These are phyloP conservation scores for Claviceps maximensis DNA, from an alignment of 2,329 filamentous ascomycete genomes.

Conservation along the genomic window DNA sequence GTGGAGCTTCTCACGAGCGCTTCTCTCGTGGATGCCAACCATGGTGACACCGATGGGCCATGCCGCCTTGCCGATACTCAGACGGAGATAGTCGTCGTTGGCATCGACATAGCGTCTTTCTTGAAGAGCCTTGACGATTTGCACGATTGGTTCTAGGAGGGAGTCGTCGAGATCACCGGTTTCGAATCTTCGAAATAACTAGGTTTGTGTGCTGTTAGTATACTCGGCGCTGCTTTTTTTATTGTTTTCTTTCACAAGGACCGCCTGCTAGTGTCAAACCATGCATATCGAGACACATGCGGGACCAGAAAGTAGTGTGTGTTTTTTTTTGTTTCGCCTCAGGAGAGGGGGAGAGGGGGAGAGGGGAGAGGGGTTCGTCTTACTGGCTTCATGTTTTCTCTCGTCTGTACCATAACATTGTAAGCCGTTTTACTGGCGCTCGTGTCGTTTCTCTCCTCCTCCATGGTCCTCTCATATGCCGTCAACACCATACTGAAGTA, in stretches of 20 bases:
- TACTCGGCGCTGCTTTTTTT: not conserved
- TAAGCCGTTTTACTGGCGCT: conserved; percentile 71
- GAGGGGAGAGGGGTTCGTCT: conserved; percentile 10
- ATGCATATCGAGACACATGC: not conserved
- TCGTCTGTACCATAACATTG: conserved; percentile 73
- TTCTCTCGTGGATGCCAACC: conserved; percentile 98
- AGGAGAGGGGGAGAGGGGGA: no score
- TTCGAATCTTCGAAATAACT: conserved; percentile 81
- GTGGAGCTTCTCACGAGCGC: conserved; percentile 88
- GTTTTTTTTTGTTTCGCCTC: no score
- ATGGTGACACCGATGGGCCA: conserved; percentile 99
- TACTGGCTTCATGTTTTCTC: conserved; percentile 72
- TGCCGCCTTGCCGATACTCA: conserved; percentile 92
- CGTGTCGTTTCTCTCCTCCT: conserved; percentile 48
- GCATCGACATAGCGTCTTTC: conserved; percentile 87
- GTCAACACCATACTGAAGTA: conserved; percentile 94
- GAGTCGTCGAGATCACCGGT: conserved; percentile 64
- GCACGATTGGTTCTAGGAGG: conserved; percentile 69
- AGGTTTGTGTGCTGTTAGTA: not conserved
- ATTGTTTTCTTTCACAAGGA: not conserved
- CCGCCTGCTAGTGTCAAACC: not conserved
- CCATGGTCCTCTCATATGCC: conserved; percentile 74
- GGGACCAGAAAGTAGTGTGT: not conserved
- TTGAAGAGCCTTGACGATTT: conserved; percentile 86
- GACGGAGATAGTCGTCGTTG: conserved; percentile 82